A percentile compares a stretch with the other conserved stretches of the same genome.
Evolutionary conservation across 225 moss, liverwort and hornwort genomes (phyloP).

Genomic region (Pleurozium schreberi): DNA sequence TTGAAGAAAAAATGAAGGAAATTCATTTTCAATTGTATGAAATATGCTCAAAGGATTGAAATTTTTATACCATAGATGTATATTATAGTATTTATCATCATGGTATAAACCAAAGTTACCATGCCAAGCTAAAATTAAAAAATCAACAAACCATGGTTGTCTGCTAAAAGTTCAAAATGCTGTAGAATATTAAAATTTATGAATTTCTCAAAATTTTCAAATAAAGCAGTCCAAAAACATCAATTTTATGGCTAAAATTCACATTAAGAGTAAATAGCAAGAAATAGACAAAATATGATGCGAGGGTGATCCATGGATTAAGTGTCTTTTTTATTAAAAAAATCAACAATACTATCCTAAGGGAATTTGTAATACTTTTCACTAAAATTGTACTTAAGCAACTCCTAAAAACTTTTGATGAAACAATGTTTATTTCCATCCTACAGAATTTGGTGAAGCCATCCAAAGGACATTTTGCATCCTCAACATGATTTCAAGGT

Average conservation of each 20-base stretch:
- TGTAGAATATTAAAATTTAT: background rate
- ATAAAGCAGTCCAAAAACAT: background rate
- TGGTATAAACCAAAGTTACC: too few relatives aligned
- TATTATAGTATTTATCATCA: background rate
- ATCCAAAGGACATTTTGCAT: background rate
- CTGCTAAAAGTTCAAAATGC: background rate
- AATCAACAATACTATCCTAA: background rate
- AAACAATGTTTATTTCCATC: background rate
- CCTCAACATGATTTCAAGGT: accelerated
- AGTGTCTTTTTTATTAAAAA: background rate
- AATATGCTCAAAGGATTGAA: background rate
- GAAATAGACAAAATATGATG: background rate
- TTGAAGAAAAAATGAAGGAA: too few relatives aligned
- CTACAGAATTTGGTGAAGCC: background rate
- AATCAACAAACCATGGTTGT: too few relatives aligned
- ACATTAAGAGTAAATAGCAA: background rate
- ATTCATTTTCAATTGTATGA: background rate
- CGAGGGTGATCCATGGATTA: accelerated
- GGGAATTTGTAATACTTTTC: background rate
- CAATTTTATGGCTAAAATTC: background rate
- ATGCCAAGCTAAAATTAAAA: background rate
- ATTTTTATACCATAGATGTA: background rate
- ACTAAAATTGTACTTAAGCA: background rate
- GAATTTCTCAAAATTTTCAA: background rate
- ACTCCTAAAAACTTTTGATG: background rate